Evolutionary conservation across 768 basidiomycete species (phyloP).

Genomic region (Amanita molliuscula): DNA sequence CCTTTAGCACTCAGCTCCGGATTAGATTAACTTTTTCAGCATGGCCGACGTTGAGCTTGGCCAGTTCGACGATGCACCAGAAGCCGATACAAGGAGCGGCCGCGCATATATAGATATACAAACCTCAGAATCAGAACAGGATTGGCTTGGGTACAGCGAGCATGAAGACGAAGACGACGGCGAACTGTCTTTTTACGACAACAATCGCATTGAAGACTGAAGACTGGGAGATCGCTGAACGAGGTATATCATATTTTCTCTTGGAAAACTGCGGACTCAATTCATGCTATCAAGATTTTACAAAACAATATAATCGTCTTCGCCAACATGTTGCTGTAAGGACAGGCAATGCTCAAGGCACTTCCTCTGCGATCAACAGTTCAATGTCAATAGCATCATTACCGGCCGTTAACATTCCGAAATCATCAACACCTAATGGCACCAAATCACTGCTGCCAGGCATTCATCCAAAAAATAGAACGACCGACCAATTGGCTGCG

Average conservation of each 20-base stretch:
- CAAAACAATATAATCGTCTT: constrained; percentile 95
- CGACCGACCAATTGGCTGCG: constrained; percentile 61
- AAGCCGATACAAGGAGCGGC: constrained; percentile 19
- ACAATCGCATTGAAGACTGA: constrained; percentile 71
- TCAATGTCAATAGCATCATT: constrained; percentile 45
- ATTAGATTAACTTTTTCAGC: constrained; percentile 3
- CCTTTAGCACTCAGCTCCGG: too few species aligned
- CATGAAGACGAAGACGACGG: constrained; percentile 29
- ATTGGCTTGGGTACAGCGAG: constrained; percentile 22
- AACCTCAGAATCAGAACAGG: constrained; percentile 24
- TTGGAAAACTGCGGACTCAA: constrained; percentile 1
- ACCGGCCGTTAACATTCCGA: constrained; percentile 66
- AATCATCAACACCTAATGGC: constrained; percentile 14
- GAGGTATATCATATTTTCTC: constrained; percentile 39
- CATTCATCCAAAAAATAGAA: constrained; percentile 40
- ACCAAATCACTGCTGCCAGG: constrained; percentile 11
- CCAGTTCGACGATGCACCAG: constrained; percentile 55
- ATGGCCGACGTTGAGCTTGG: constrained; percentile 28
- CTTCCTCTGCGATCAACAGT: constrained; percentile 39
- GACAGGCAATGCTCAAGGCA: constrained; percentile 56
- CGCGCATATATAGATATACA: constrained; percentile 36
- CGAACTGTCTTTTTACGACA: constrained; percentile 36
- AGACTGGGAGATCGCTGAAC: constrained; percentile 80
- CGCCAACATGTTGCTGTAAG: constrained; percentile 84
- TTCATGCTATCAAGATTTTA: constrained; percentile 63